phyloP scores from a whole-genome alignment of 345 rosid genomes.

The Eucalyptus decipiens region DNA sequence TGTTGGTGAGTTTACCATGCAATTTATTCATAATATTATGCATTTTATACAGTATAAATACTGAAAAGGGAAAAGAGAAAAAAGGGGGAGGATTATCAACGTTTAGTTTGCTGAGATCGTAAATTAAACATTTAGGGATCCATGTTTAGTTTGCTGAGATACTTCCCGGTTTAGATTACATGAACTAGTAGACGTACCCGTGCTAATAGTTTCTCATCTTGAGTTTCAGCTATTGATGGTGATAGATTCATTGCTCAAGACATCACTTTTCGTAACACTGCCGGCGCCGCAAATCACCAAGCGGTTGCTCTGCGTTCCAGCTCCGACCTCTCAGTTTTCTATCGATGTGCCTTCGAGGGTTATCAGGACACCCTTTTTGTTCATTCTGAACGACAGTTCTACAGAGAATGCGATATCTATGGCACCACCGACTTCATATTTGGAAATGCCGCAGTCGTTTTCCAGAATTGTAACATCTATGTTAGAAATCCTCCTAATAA shows the following conservation, averaged over 20 bases:
- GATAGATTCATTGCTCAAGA: conserved; percentile 46
- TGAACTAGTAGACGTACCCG: background rate
- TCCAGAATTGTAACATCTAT: conserved; percentile 40
- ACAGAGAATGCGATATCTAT: conserved; percentile 45
- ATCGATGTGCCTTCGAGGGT: conserved; percentile 42
- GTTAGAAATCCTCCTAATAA: conserved; percentile 27
- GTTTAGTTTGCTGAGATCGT: background rate
- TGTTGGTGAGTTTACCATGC: conserved; percentile 42
- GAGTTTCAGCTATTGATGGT: conserved; percentile 42
- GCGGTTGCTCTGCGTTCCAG: conserved; percentile 67
- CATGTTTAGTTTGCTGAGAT: background rate
- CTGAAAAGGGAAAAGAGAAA: background rate
- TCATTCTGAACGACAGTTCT: conserved; percentile 58
- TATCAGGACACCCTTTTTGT: conserved; percentile 65
- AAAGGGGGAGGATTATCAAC: background rate
- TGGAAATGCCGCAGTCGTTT: conserved; percentile 45
- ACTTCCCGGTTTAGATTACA: background rate
- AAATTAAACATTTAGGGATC: background rate
- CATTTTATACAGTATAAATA: background rate
- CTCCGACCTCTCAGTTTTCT: conserved; percentile 57
- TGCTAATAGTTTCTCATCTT: background rate
- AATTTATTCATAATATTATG: background rate
- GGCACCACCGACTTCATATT: conserved; percentile 55
- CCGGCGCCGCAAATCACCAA: conserved; percentile 43
- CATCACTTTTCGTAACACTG: conserved; percentile 57